Base-by-base conservation (phyloP, 2,329 filamentous ascomycete genomes). In the Alternaria tenuissima region DNA sequence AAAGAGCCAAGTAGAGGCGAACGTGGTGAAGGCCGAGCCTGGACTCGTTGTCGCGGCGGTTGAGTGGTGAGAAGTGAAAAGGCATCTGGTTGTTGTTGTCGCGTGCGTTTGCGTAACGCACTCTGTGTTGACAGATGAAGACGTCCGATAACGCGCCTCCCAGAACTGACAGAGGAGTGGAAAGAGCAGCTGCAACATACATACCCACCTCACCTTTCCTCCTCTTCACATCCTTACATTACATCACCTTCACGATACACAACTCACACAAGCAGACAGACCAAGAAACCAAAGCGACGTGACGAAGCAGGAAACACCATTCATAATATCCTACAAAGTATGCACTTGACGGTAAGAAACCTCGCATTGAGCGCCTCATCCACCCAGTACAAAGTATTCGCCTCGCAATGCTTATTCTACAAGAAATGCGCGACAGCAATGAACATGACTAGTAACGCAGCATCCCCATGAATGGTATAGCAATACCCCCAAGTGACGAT, bases 381-480 rank as follows among this genome's bases (percentile, higher is more conserved):
- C 56, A 48, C 51, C 39, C 52, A 49, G 42, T 61, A 41, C 44
- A 61, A 57, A 32, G 65, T 49, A 14, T 36, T 67, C 65, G 63
- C 65, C 65, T 57, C 57, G 62, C 61, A 67, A 67, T 66, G 66
- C 63, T 64, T 66, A 66, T 60, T 68, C 65, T 68, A 68, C 65
- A 68, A 57, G 61, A 65, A 49, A 64, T 57, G 55, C 57, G 61
- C 34, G 16, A 38, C 59, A 66, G 55, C 47, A 63, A 63, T 22
- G 41, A 39, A 55, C 61, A 49, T 56, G 42, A 59, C 58, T 63
- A 65, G 47, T 61, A 65, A 62, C 53, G 43, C 47, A 44, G 48
- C 42, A 54, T 62, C 58, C 49, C 55, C 44, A 51, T 52, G 46
- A 62, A 52, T 36, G 32, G 14, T 28, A 22, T 59, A 64, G 42